Evolutionary conservation across 2,329 filamentous ascomycete genomes (phyloP), one percentile per base, ranked within the genome.

Genomic region (Pestalotiopsis sp.): DNA sequence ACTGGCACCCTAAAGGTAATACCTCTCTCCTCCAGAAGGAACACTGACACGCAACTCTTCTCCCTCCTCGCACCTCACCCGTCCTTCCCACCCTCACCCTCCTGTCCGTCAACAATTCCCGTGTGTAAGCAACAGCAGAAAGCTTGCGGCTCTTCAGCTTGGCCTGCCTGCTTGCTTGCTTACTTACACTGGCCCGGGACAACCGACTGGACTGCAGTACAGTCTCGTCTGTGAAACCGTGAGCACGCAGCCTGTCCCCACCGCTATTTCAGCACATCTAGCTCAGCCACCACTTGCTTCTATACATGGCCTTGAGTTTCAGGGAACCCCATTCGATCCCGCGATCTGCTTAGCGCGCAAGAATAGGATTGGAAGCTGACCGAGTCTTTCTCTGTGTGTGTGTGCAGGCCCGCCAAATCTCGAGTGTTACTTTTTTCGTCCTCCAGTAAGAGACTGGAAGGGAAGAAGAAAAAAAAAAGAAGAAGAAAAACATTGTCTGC

Each of bases 111-210:
- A 52, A 36, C 31, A 52, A 52, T 52, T n/a, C 45, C 17, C 11
- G 45, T n/a, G 17, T 52, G 45, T 52, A n/a, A 23, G 45, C 20
- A 52, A 20, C 45, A 23, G 45, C 14, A 52, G 23, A n/a, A n/a
- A 20, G 39, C 68, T 52, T 57, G 66, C 63, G 70, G 67, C 67
- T 69, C 64, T 61, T 64, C 66, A 64, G 66, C 62, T 62, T 66
- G 67, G 63, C 68, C 20, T 36, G 36, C n/a, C 7, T 36, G 31
- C 31, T 9, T 31, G 6, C 27, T 7, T 27, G 27, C 27, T 36
- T 36, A 36, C 31, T 39, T 64, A 17, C n/a, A 38, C n/a, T 14
- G n/a, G 20, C 20, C 20, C 61, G 61, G 61, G 11, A 49, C 25
- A 62, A 20, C 61, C 41, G 39, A 64, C 31, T 52, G 45, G 17